phyloP scores from a whole-genome alignment of 148 eudicot genomes.

The Oxyria digyna region DNA sequence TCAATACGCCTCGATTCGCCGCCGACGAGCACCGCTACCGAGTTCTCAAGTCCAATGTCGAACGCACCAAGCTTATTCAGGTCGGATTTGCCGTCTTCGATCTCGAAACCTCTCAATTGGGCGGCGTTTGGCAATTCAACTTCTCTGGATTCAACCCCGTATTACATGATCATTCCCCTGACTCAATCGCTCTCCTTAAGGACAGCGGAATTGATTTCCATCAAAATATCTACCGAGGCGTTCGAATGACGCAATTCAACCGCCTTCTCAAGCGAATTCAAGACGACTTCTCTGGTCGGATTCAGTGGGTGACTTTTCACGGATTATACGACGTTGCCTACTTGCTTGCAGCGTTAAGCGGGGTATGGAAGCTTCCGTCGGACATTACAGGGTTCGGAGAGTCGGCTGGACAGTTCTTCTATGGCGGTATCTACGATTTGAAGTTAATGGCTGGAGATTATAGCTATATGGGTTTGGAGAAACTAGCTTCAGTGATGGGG shows the following conservation, averaged over 20 bases:
- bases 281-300: background rate
- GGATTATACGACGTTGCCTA: constrained; percentile 3
- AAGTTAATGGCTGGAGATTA: background rate
- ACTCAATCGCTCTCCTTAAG: background rate
- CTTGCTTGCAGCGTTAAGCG: constrained; percentile 2
- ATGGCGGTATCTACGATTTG: background rate
- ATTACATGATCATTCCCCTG: background rate
- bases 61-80: background rate
- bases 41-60: background rate
- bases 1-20: background rate
- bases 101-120: background rate
- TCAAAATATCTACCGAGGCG: background rate
- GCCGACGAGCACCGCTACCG: background rate
- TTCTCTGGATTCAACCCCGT: background rate
- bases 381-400: background rate
- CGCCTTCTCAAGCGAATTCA: background rate
- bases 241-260: background rate
- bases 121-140: constrained; percentile 10
- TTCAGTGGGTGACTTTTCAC: constrained; percentile 7
- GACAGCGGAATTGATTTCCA: background rate
- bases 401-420: background rate
- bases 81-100: background rate
- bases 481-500: background rate
- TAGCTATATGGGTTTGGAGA: constrained; percentile 5
- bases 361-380: background rate